Conservation (phyloP, 139 green algal species). For the Nannochloris sp. region DNA sequence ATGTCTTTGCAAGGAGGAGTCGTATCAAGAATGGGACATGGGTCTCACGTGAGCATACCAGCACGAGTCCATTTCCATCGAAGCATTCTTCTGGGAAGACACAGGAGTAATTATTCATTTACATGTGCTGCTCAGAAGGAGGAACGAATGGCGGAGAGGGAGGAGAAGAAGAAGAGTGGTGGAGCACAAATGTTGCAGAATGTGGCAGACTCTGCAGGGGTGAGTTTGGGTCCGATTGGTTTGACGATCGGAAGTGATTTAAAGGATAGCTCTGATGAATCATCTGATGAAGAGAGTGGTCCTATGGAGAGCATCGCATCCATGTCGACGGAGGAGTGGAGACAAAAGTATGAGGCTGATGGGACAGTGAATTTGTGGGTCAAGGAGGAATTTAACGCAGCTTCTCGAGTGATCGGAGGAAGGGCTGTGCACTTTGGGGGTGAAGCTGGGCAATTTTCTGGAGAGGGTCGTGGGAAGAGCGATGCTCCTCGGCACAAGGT, state of each 20-base stretch:
- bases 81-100: too few relatives aligned
- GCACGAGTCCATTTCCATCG: too few relatives aligned
- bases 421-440: slow-evolving; percentile 57
- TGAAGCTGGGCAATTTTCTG: slow-evolving; percentile 52
- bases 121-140: too few relatives aligned
- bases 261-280: not conserved
- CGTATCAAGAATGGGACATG: too few relatives aligned
- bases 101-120: too few relatives aligned
- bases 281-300: not conserved
- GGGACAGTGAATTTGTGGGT: slow-evolving; percentile 81
- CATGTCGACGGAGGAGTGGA: slow-evolving; percentile 76
- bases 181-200: slow-evolving; percentile 19
- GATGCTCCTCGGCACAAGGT: slow-evolving; percentile 54
- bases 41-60: too few relatives aligned
- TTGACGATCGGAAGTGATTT: slow-evolving; percentile 37
- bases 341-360: slow-evolving; percentile 61
- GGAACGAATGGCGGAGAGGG: not conserved
- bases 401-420: slow-evolving; percentile 67
- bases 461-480: slow-evolving; percentile 54
- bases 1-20: too few relatives aligned
- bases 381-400: slow-evolving; percentile 92
- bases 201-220: slow-evolving; percentile 23
- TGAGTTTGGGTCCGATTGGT: slow-evolving; percentile 55
- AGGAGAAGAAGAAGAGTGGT: slow-evolving; percentile 9
- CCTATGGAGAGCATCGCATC: slow-evolving; percentile 40